These are phyloP conservation scores for Dryas octopetala DNA, from an alignment of 306 rosid genomes.

Conservation along the genomic window DNA sequence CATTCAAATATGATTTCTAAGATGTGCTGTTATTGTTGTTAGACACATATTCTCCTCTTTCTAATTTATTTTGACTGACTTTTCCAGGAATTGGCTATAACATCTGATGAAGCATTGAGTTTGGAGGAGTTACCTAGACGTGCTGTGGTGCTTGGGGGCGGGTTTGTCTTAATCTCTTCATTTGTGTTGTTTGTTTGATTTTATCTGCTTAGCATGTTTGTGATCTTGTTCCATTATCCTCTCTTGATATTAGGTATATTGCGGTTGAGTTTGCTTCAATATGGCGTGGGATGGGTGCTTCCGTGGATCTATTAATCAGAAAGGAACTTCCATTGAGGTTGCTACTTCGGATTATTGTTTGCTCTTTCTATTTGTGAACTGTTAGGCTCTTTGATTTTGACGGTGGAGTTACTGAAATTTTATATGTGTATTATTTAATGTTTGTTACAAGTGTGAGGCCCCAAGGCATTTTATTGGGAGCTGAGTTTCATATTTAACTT, in stretches of 20 bases:
- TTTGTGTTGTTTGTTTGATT: slow-evolving; percentile 13
- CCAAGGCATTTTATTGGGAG: neutral
- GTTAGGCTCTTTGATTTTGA: slow-evolving; percentile 15
- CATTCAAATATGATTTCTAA: slow-evolving; percentile 11
- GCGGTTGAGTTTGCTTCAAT: slow-evolving; percentile 95
- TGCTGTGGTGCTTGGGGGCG: slow-evolving; percentile 88
- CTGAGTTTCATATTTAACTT: neutral
- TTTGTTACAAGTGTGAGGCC: neutral
- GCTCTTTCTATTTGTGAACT: slow-evolving; percentile 3
- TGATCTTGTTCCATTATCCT: slow-evolving; percentile 7
- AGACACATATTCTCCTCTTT: slow-evolving; percentile 1
- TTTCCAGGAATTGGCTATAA: slow-evolving; percentile 80
- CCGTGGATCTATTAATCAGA: slow-evolving; percentile 76
- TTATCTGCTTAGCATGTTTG: slow-evolving; percentile 18
- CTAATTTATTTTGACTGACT: neutral
- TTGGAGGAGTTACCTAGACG: slow-evolving; percentile 84
- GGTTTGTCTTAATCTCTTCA: slow-evolving; percentile 52
- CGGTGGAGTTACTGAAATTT: slow-evolving; percentile 5
- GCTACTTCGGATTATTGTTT: slow-evolving; percentile 14
- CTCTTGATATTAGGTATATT: slow-evolving; percentile 61
- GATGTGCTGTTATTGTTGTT: slow-evolving; percentile 4
- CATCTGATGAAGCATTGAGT: slow-evolving; percentile 98
- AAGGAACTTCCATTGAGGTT: slow-evolving; percentile 94
- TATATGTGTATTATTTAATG: neutral
- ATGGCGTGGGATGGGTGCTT: slow-evolving; percentile 93